Base-by-base conservation (phyloP, 116 monocot species). In the Zostera marina region DNA sequence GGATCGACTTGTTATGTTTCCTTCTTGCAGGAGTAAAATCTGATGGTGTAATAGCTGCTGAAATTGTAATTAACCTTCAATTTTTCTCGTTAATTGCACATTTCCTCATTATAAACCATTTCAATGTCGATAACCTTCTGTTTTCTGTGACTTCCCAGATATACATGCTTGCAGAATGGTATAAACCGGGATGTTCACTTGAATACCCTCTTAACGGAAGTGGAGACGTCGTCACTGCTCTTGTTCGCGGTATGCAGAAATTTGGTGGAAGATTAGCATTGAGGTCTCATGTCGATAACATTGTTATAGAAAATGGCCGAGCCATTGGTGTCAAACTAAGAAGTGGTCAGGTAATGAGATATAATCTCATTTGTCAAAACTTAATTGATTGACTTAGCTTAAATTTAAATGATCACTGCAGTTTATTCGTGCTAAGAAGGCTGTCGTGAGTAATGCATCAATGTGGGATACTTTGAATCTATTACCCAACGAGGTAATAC, bases 81-180 rank as follows among this genome's bases (percentile, higher is more conserved):
- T 23, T 13, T 54, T 54, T 21, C 11, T 46, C 39, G 14, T 16
- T 57, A 8, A 40, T 56, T 7, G 20, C 26, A n/a, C 14, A 13
- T 58, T 16, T 58, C 21, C 17, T 59, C 8, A 19, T 40, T 59
- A 59, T 40, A 11, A 42, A 9, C 17, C 20, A 17, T 20, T 42
- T 22, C 16, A 22, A 16, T 44, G 13, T 26, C 5, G 5, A 59
- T 17, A 20, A 11, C 0, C 38, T 42, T 9, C 8, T 41, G 9
- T 66, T 26, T 42, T 47, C 9, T 63, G 7, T 24, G 41, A 15
- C 8, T 22, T 19, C 7, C 9, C 66, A 93, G 92, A 74, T 93
- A 74, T 93, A 93, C 64, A 93, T 93, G 92, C 81, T 93, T 87
- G 80, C 87, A 66, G 92, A 93, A 62, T 93, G 92, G 92, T 93